A percentile compares a stretch with the other conserved stretches of the same genome.
Conservation (phyloP, 257 asterid genomes). For the Solanum sitiens region DNA sequence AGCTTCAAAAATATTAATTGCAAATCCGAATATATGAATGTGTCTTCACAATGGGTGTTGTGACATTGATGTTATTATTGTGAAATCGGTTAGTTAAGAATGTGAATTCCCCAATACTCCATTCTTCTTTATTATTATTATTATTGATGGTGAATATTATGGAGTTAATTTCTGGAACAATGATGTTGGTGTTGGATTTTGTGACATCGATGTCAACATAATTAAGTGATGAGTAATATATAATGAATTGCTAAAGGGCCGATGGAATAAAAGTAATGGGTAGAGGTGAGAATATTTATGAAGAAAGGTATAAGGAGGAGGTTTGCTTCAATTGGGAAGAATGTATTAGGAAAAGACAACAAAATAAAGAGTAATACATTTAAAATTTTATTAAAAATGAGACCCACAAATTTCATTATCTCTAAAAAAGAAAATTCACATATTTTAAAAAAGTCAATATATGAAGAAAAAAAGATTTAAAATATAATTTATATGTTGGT, state of each 20-base stretch:
- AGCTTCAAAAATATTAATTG: neutral
- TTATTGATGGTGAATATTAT: neutral
- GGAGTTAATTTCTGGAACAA: neutral
- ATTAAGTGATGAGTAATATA: neutral
- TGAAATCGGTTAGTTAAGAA: neutral
- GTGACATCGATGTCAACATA: neutral
- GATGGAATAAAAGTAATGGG: neutral
- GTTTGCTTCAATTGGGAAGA: neutral
- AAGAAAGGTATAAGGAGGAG: neutral
- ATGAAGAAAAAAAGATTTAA: neutral
- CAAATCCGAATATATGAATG: neutral
- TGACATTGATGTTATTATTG: neutral
- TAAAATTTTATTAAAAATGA: neutral
- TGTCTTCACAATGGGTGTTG: neutral
- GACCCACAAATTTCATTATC: neutral
- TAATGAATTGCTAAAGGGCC: neutral
- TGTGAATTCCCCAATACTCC: neutral
- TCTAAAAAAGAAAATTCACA: neutral
- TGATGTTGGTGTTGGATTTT: neutral
- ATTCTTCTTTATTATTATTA: too few relatives aligned
- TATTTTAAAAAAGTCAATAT: too few relatives aligned
- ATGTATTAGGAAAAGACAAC: neutral
- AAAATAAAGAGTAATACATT: neutral
- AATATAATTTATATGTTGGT: neutral
- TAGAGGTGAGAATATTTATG: neutral